Evolutionary conservation across 106 monocot genomes (phyloP).

Genomic region (Dendrobium huoshanense): DNA sequence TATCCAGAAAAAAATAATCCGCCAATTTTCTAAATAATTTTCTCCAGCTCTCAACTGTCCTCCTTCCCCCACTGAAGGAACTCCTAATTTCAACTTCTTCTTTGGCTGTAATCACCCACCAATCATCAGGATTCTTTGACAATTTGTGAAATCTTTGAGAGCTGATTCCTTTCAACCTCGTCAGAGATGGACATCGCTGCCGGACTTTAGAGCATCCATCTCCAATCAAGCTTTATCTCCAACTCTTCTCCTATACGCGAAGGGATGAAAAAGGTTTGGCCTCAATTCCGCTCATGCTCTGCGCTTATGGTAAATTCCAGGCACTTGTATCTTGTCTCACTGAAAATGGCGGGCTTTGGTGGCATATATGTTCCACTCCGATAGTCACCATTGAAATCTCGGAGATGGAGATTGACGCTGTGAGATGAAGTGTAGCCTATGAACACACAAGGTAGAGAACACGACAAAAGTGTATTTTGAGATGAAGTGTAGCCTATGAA

Average conservation of each 20-base stretch:
- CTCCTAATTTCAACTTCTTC: no score
- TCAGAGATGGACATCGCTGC: constrained; percentile 56
- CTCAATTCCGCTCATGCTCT: not conserved
- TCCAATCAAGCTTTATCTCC: constrained; percentile 42
- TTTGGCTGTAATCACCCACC: no score
- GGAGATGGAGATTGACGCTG: constrained; percentile 14
- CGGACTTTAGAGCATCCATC: constrained; percentile 45
- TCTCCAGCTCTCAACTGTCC: no score
- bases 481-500: no score
- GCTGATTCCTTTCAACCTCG: not conserved
- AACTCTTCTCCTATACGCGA: constrained; percentile 6
- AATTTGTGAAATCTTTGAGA: not conserved
- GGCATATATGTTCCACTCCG: not conserved
- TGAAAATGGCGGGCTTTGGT: constrained; percentile 13
- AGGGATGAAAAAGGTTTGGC: not conserved
- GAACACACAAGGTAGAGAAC: no score
- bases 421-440: not conserved
- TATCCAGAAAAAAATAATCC: no score
- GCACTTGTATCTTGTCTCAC: not conserved
- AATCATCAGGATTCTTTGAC: not conserved
- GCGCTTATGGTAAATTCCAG: constrained; percentile 1
- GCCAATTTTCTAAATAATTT: no score
- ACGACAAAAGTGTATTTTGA: not conserved
- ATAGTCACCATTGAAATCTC: constrained; percentile 25
- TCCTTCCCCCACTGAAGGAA: no score